Evolutionary conservation across 73 alveolate species (phyloP).

Genomic region (Paramecium primaurelia): DNA sequence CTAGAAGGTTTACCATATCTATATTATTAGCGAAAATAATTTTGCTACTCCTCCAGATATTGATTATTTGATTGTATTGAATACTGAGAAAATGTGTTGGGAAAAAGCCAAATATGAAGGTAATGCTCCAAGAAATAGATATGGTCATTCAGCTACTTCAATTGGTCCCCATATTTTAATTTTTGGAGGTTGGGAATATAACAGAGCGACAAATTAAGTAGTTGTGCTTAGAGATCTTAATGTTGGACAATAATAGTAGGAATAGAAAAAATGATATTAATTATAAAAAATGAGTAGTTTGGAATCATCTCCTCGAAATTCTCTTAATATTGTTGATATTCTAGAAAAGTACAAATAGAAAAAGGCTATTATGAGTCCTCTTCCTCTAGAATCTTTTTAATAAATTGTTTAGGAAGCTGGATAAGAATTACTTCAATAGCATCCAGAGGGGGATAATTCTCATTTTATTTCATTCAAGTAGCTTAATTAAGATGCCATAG

Average conservation of each 20-base stretch:
- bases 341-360: background rate
- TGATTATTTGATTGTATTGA: constrained; percentile 91
- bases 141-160: constrained; percentile 97
- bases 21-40: constrained; percentile 36
- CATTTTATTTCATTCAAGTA: background rate
- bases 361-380: background rate
- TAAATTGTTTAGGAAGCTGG: background rate
- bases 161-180: constrained; percentile 97
- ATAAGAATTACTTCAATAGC: background rate
- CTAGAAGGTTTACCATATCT: constrained; percentile 65
- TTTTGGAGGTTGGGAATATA: constrained; percentile 76
- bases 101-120: constrained; percentile 91
- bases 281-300: constrained; percentile 8
- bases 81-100: constrained; percentile 91
- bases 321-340: background rate
- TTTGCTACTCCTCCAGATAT: constrained; percentile 76
- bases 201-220: constrained; percentile 56
- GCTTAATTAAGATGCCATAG: background rate
- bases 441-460: background rate
- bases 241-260: constrained; percentile 31
- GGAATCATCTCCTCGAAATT: background rate
- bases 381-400: background rate
- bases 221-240: constrained; percentile 51
- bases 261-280: background rate
- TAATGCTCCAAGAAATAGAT: constrained; percentile 90